phyloP scores from a whole-genome alignment of 2,329 filamentous ascomycete species.

The Aureobasidium sp. region DNA sequence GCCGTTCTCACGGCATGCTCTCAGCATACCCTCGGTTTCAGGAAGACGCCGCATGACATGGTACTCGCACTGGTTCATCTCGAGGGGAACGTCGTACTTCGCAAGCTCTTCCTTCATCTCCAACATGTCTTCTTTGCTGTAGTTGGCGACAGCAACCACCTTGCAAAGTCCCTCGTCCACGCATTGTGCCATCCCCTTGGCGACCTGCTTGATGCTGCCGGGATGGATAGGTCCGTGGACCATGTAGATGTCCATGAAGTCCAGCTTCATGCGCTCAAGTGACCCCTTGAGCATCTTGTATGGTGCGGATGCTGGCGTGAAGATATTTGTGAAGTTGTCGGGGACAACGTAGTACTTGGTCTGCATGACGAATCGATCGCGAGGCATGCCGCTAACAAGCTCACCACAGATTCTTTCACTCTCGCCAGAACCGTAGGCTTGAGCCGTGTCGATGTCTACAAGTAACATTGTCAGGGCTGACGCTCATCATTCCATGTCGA shows the following conservation, averaged over 20 bases:
- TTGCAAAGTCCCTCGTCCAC: constrained; percentile 33
- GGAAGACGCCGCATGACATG: constrained; percentile 34
- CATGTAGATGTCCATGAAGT: constrained; percentile 32
- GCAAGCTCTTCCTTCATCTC: constrained; percentile 33
- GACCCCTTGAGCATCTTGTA: constrained; percentile 28
- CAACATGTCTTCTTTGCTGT: constrained; percentile 33
- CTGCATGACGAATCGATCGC: constrained; percentile 31
- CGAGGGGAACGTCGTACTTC: constrained; percentile 31
- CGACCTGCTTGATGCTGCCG: constrained; percentile 30
- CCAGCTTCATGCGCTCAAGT: constrained; percentile 29
- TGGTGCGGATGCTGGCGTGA: constrained; percentile 26
- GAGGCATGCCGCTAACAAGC: constrained; percentile 29
- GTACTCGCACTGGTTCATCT: constrained; percentile 38
- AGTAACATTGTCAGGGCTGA: not conserved
- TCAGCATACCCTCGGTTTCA: constrained; percentile 31
- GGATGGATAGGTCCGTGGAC: constrained; percentile 36
- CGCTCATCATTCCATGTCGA: not conserved
- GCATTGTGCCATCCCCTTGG: constrained; percentile 34
- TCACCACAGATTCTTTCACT: constrained; percentile 34
- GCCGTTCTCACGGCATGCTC: constrained; percentile 31
- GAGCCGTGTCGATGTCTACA: constrained; percentile 33
- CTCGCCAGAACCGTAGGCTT: constrained; percentile 34
- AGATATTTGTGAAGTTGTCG: constrained; percentile 24
- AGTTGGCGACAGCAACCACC: constrained; percentile 38
- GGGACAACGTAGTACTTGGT: constrained; percentile 34